Percentiles rank a stretch among this genome's conserved stretches.
Conservation (phyloP, 371 early-diverging fungal genomes). For the Chytridiales sp. region DNA sequence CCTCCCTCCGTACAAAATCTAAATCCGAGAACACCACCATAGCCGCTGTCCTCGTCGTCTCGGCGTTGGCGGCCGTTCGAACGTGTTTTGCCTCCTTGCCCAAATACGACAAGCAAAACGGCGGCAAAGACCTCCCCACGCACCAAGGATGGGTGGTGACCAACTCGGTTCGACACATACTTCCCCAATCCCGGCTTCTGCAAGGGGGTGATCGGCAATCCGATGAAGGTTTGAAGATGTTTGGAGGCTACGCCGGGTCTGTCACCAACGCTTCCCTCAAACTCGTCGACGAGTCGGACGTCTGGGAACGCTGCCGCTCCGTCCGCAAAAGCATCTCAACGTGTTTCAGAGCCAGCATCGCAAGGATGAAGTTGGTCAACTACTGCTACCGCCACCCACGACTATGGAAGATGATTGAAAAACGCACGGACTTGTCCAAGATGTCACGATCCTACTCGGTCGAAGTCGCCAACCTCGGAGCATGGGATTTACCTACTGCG, state of each 20-base stretch:
- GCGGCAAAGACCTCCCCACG: slow-evolving; percentile 23
- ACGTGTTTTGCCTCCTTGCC: slow-evolving; percentile 19
- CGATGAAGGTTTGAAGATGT: slow-evolving; percentile 36
- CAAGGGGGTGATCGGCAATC: slow-evolving; percentile 37
- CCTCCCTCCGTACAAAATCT: slow-evolving; percentile 24
- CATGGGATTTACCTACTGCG: slow-evolving; percentile 43
- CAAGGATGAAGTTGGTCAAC: slow-evolving; percentile 42
- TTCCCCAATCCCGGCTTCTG: slow-evolving; percentile 39
- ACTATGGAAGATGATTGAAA: slow-evolving; percentile 34
- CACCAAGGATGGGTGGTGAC: slow-evolving; percentile 52
- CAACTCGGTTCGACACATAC: slow-evolving; percentile 35
- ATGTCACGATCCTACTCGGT: slow-evolving; percentile 37
- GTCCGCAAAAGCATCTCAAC: slow-evolving; percentile 32
- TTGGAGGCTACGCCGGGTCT: slow-evolving; percentile 50
- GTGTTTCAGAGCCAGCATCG: slow-evolving; percentile 24
- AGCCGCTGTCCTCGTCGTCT: slow-evolving; percentile 42
- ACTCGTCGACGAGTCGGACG: slow-evolving; percentile 20
- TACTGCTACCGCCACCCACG: slow-evolving; percentile 39
- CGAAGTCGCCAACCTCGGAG: slow-evolving; percentile 50
- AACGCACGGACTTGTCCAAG: slow-evolving; percentile 29
- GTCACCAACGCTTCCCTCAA: slow-evolving; percentile 32
- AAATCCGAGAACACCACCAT: slow-evolving; percentile 41
- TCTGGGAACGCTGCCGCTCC: slow-evolving; percentile 40
- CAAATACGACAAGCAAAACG: slow-evolving; percentile 10
- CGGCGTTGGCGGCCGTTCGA: slow-evolving; percentile 37